Percentiles rank a stretch among this genome's conserved stretches.
These are phyloP conservation scores for Talaromyces atroroseus DNA, from an alignment of 2,329 filamentous ascomycete species.

Conservation along the genomic window DNA sequence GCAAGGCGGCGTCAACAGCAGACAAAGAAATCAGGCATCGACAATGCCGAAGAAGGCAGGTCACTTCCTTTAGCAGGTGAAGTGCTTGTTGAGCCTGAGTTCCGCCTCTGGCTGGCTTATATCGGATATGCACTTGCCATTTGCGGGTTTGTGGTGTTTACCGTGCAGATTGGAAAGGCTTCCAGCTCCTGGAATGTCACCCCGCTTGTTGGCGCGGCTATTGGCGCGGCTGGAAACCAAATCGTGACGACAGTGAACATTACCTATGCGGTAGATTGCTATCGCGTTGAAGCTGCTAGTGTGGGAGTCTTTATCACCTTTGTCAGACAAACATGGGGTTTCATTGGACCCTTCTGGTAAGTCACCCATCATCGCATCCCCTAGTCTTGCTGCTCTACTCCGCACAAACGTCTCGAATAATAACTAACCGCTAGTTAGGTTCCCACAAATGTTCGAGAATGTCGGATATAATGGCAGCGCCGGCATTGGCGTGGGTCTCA, in stretches of 20 bases:
- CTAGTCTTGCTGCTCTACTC: not conserved
- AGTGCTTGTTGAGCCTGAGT: not conserved
- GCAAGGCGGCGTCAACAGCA: not conserved
- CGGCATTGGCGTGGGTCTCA: conserved; percentile 23
- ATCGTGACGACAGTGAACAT: conserved; percentile 57
- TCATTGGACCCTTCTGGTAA: conserved; percentile 40
- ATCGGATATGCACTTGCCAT: conserved; percentile 48
- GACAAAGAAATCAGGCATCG: not conserved
- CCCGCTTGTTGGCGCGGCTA: conserved; percentile 50
- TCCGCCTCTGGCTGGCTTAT: conserved; percentile 52
- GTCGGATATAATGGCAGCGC: conserved; percentile 27
- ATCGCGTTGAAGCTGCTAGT: conserved; percentile 47
- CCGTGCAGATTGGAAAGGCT: conserved; percentile 42
- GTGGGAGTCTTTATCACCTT: conserved; percentile 59
- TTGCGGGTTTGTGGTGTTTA: conserved; percentile 50
- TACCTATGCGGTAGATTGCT: conserved; percentile 57
- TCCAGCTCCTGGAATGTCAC: conserved; percentile 49
- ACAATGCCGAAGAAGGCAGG: not conserved
- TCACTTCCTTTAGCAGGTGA: not conserved
- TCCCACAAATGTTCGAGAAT: conserved; percentile 30
- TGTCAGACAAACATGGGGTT: conserved; percentile 51
- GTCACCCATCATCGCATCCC: not conserved
- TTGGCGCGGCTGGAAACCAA: conserved; percentile 53
- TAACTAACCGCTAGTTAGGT: conserved; percentile 19
- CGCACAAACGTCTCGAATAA: not conserved